phyloP scores from a whole-genome alignment of 345 rosid genomes.

The Raphanus sativus region DNA sequence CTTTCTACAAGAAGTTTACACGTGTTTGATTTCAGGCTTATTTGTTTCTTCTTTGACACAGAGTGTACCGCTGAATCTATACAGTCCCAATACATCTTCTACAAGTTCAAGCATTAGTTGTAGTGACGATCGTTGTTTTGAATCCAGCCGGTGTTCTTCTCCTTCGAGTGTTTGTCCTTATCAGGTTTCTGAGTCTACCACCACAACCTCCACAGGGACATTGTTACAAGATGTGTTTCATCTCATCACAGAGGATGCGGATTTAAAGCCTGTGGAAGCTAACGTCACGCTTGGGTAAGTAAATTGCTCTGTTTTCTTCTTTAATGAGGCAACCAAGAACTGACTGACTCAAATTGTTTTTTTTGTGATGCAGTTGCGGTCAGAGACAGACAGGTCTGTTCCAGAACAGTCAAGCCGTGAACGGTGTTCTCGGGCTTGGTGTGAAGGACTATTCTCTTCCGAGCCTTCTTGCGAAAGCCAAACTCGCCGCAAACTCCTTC shows the following conservation, averaged over 20 bases:
- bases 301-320: background rate
- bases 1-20: background rate
- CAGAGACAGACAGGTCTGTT: conserved; percentile 80
- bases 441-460: conserved; percentile 71
- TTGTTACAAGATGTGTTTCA: conserved; percentile 67
- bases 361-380: conserved; percentile 66
- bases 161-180: conserved; percentile 57
- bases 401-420: conserved; percentile 53
- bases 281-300: conserved; percentile 61
- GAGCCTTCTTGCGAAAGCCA: conserved; percentile 67
- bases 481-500: conserved; percentile 70
- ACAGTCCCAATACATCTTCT: conserved; percentile 62
- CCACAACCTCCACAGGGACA: conserved; percentile 52
- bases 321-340: conserved; percentile 6
- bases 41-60: conserved; percentile 25
- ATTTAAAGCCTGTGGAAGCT: conserved; percentile 43
- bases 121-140: conserved; percentile 54
- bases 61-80: conserved; percentile 54
- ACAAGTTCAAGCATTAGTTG: conserved; percentile 62
- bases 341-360: background rate
- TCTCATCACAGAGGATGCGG: conserved; percentile 45
- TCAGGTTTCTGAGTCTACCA: conserved; percentile 46
- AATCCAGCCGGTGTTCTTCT: conserved; percentile 43
- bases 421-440: conserved; percentile 95
- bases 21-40: background rate